Evolutionary conservation across 2,329 filamentous ascomycete species (phyloP), one percentile per base, ranked within the genome.

Genomic region (Fusarium nematophilum): DNA sequence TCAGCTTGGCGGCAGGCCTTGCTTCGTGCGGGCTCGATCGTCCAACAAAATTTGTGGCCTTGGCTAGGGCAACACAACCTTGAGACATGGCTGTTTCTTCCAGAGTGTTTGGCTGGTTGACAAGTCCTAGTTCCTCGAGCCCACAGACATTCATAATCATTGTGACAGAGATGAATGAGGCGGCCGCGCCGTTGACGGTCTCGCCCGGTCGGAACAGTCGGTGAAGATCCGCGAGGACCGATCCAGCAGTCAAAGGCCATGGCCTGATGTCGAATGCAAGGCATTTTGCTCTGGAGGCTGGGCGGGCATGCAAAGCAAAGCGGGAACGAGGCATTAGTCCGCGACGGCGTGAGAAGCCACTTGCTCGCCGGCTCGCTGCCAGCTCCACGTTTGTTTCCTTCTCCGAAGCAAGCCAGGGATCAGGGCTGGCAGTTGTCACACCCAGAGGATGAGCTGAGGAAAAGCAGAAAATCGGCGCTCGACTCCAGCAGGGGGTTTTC

Each of bases 261-360:
- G 57, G 64, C 43, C 62, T 63, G 51, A 59, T 59, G 47, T 40
- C 50, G 52, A 39, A 63, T 69, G 66, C 59, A 66, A 64, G 43
- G 57, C 65, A 67, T 66, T 50, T 46, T 33, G 36, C 31, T 44
- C 45, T 52, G 48, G 58, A 51, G 58, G 65, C 65, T 66, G 58
- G 57, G 59, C 50, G 61, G 59, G 54, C 58, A 68, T 65, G 57
- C 55, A 46, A 55, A 64, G 56, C 59, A 57, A 61, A 61, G 57
- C 68, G 66, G 68, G 65, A 70, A 51, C 60, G 44, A 68, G 49
- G 53, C 66, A 66, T 64, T 70, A 70, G 67, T 59, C 51, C 51
- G 56, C 58, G 50, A 64, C 48, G 54, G 58, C 53, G 58, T 48
- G 52, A 57, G 51, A 45, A 59, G 63, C 53, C 52, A 58, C 57